Base-by-base conservation (phyloP, 2,329 filamentous ascomycete species). In the Cryphonectria parasitica region DNA sequence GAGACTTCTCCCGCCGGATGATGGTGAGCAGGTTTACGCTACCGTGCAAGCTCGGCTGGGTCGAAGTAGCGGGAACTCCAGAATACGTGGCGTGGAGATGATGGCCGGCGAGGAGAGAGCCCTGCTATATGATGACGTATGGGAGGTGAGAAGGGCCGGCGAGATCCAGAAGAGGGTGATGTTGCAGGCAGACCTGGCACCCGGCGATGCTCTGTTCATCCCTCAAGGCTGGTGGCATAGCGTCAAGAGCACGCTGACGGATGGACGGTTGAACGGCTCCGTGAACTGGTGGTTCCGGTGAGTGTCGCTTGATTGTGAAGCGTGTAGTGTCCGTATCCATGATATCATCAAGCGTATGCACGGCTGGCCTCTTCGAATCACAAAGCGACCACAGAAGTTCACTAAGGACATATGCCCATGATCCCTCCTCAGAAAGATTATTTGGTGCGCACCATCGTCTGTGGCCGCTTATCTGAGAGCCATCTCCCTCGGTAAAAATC, bases 221-320 rank as follows among this genome's bases (percentile, higher is more conserved):
- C 94, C 93, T 0, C 88, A 89, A 71, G 92, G 92, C 1, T 96
- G 93, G 92, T 97, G 93, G 93, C 93, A 97, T 84, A 93, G 91
- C 77, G 88, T 97, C 68, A 90, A 87, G 77, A 92, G 92, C 54
- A 76, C 85, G 62, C 89, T 87, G 1, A 75, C 72, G 0, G 76
- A 79, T 1, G 80, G 83, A 4, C 74, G 72, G 61, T 74, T 84
- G 66, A 82, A 80, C 67, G 77, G 76, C 15, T 83, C 82, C 36
- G 89, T 88, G 69, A 95, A 96, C 77, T 95, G 92, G 92, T 95
- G 92, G 92, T 94, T 93, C 73, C 86, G 91, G 72, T 93, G 79
- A 87, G 71, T 52, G 15, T 11, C 31, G 41, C 36, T 49, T 64
- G 17, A 11, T 17, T 10, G 4, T 63, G 10, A 61, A 41, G 61